Evolutionary conservation across 352 stramenopile species (phyloP).

Genomic region (Globisporangium paddicum): DNA sequence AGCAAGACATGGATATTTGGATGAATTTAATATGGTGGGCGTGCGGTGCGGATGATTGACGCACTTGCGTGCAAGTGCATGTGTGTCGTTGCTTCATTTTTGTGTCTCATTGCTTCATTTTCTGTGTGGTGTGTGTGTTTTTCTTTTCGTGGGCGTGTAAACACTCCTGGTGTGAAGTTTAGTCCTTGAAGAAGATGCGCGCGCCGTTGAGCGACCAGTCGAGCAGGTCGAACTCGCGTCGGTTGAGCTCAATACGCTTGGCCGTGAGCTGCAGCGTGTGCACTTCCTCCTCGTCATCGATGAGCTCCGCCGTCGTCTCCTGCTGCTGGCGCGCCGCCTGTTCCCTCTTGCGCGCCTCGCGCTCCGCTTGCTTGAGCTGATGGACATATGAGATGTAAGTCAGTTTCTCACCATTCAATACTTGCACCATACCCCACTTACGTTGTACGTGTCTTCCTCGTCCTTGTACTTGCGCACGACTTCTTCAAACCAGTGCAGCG

Average conservation of each 20-base stretch:
- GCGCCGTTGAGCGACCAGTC: constrained; percentile 90
- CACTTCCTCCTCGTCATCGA: constrained; percentile 85
- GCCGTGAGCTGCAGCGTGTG: constrained; percentile 84
- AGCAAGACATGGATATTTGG: constrained; percentile 6
- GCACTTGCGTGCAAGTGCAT: neutral
- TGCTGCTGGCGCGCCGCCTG: constrained; percentile 77
- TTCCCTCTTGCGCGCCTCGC: constrained; percentile 70
- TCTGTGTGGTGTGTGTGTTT: neutral
- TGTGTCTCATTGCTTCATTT: too few species aligned
- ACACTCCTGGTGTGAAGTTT: constrained; percentile 4
- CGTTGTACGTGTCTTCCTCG: constrained; percentile 78
- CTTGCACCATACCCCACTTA: constrained; percentile 10
- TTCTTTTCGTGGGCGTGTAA: neutral
- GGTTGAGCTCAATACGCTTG: constrained; percentile 85
- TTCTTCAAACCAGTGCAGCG: constrained; percentile 90
- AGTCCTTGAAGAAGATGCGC: constrained; percentile 92
- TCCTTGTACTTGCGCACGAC: constrained; percentile 82
- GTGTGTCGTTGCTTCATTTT: neutral
- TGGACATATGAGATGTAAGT: neutral
- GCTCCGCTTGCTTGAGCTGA: constrained; percentile 79
- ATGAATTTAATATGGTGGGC: constrained; percentile 5
- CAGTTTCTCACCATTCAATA: neutral
- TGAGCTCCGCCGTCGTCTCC: constrained; percentile 78
- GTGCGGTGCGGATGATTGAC: neutral
- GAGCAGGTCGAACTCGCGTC: constrained; percentile 86